Percentiles rank a stretch among this genome's conserved stretches.
phyloP scores from a whole-genome alignment of 139 green algal species.

The Bryopsis sp. region DNA sequence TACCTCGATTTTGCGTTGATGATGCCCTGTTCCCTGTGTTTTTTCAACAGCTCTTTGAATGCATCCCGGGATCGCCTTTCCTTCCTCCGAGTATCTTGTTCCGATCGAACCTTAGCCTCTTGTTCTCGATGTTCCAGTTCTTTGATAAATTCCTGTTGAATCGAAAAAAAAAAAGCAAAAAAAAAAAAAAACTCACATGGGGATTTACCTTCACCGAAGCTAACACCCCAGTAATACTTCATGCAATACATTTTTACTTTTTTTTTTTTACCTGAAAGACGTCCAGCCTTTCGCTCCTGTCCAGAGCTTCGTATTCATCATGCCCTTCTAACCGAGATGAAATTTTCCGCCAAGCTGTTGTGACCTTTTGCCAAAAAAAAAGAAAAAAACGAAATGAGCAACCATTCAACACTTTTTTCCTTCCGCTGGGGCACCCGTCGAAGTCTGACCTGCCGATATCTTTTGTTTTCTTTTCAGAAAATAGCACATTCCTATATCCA shows the following conservation, averaged over 20 bases:
- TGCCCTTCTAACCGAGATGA: constrained; percentile 50
- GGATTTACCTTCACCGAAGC: no score
- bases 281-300: constrained; percentile 63
- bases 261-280: no score
- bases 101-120: constrained; percentile 47
- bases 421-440: no score
- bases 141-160: constrained; percentile 54
- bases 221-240: no score
- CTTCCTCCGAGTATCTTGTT: constrained; percentile 46
- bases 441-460: no score
- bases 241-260: no score
- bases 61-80: constrained; percentile 64
- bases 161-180: no score
- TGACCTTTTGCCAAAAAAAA: neutral
- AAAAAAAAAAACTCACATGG: no score
- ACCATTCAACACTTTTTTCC: no score
- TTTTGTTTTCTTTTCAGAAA: no score
- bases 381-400: neutral
- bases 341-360: constrained; percentile 11
- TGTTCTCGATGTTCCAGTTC: constrained; percentile 61
- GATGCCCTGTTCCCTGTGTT: constrained; percentile 36
- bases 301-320: constrained; percentile 53
- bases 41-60: constrained; percentile 62
- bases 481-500: no score
- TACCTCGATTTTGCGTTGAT: constrained; percentile 40